These are phyloP conservation scores for Primulina tabacum DNA, from an alignment of 257 asterid genomes.

Conservation along the genomic window DNA sequence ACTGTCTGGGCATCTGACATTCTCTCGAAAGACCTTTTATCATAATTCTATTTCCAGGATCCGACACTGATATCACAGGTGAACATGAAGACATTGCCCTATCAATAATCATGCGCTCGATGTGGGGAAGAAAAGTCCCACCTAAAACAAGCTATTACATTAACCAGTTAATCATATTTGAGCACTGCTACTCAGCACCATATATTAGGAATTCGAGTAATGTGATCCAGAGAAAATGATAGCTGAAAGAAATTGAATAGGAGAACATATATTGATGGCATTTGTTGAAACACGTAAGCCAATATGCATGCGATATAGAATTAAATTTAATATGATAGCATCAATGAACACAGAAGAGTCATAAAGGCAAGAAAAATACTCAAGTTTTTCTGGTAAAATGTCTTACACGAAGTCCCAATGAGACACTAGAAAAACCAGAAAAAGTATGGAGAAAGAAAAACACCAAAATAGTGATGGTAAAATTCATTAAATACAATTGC, in stretches of 20 bases:
- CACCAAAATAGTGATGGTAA: too few species aligned
- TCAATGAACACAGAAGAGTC: background rate
- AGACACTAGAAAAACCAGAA: background rate
- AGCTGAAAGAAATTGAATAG: too few species aligned
- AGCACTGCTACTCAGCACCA: slow-evolving; percentile 10
- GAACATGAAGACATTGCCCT: slow-evolving; percentile 66
- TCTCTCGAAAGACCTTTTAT: slow-evolving; percentile 51
- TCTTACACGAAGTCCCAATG: background rate
- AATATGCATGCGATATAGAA: background rate
- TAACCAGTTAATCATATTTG: slow-evolving; percentile 29
- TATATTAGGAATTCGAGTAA: background rate
- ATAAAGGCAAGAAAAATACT: background rate
- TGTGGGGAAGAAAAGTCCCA: slow-evolving; percentile 85
- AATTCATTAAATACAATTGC: too few species aligned
- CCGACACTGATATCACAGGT: slow-evolving; percentile 78
- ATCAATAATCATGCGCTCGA: slow-evolving; percentile 72
- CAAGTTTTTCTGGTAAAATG: background rate
- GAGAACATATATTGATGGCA: background rate
- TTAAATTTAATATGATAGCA: background rate
- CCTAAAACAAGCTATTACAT: slow-evolving; percentile 77
- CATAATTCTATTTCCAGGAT: slow-evolving; percentile 66
- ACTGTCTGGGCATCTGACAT: slow-evolving; percentile 51
- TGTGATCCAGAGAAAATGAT: background rate
- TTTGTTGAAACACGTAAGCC: background rate
- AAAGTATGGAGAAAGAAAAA: too few species aligned